Conservation (phyloP, 2,329 filamentous ascomycete species). For the Cladosporium oxysporum region DNA sequence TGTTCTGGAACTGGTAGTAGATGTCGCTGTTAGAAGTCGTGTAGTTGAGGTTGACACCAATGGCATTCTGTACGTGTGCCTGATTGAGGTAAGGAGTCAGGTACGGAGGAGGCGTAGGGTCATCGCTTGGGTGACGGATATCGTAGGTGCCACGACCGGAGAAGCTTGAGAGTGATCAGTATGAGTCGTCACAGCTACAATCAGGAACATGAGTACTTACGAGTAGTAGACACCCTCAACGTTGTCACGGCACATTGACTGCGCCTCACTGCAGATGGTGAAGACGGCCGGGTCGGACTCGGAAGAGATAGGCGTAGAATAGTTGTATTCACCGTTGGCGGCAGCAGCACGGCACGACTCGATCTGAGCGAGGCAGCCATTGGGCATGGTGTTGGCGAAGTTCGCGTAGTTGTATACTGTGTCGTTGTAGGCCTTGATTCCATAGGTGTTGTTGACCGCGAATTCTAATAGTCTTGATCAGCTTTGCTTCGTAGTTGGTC, state of each 20-base stretch:
- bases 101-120: slow-evolving; percentile 64
- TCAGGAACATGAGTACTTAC: slow-evolving; percentile 36
- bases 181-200: slow-evolving; percentile 46
- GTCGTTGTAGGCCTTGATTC: slow-evolving; percentile 57
- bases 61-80: slow-evolving; percentile 55
- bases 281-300: slow-evolving; percentile 8
- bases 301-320: slow-evolving; percentile 17
- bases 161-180: slow-evolving; percentile 35
- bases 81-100: slow-evolving; percentile 65
- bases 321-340: slow-evolving; percentile 33
- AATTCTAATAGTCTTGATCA: slow-evolving; percentile 44
- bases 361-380: slow-evolving; percentile 54
- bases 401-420: slow-evolving; percentile 62
- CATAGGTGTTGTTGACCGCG: slow-evolving; percentile 58
- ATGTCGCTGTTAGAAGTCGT: slow-evolving; percentile 49
- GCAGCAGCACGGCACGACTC: slow-evolving; percentile 53
- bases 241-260: slow-evolving; percentile 56
- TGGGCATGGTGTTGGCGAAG: slow-evolving; percentile 51
- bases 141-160: slow-evolving; percentile 61
- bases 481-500: not conserved
- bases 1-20: slow-evolving; percentile 55
- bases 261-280: slow-evolving; percentile 56
- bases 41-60: slow-evolving; percentile 63
- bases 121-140: slow-evolving; percentile 54
- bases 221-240: slow-evolving; percentile 59